Conservation (phyloP, 176 grass and related monocot genomes). For the Phragmites australis region DNA sequence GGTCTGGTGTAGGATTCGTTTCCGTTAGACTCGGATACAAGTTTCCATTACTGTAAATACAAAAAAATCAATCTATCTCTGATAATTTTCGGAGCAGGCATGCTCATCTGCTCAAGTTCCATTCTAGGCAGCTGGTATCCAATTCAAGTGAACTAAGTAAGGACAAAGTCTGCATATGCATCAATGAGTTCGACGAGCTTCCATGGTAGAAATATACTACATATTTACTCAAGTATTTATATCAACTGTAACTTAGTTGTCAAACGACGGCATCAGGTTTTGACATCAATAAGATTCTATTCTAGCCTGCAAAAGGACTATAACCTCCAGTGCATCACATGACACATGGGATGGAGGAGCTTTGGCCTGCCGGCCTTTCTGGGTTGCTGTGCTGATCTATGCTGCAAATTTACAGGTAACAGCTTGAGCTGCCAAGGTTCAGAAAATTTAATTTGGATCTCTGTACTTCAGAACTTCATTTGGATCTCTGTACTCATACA, state of each 20-base stretch:
- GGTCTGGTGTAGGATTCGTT: too few species aligned
- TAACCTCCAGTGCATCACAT: conserved; percentile 12
- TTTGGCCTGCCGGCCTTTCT: background rate
- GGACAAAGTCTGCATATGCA: background rate
- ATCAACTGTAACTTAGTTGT: background rate
- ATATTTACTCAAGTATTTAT: background rate
- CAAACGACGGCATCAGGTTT: background rate
- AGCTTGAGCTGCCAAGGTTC: background rate
- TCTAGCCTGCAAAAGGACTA: background rate
- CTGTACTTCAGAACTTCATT: background rate
- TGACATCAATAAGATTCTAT: background rate
- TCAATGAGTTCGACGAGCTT: background rate
- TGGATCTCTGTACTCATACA: background rate
- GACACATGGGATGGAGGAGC: background rate
- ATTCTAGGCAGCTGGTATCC: background rate
- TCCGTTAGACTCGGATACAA: too few species aligned
- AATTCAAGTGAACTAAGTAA: background rate
- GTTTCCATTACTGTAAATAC: too few species aligned
- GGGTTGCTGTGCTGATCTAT: background rate
- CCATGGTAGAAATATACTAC: background rate
- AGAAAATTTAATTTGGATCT: background rate
- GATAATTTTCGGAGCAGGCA: background rate
- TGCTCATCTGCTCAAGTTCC: background rate
- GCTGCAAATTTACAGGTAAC: background rate
- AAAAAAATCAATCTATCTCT: too few species aligned